Evolutionary conservation across 2,329 filamentous ascomycete species (phyloP).

Genomic region (Fusarium sublunatum): DNA sequence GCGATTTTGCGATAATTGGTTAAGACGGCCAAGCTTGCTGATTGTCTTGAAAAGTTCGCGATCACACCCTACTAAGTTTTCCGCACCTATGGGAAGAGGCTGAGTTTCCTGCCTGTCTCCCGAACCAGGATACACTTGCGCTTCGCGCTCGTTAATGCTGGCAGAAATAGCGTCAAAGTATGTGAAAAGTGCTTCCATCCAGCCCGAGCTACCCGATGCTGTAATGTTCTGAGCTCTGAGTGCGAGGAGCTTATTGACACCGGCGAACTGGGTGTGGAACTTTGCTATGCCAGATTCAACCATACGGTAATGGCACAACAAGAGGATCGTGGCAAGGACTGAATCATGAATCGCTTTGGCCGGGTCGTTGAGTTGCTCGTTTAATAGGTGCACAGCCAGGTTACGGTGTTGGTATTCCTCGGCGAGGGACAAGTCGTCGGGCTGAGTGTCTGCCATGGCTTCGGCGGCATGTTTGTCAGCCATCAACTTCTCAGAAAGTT

Average conservation of each 20-base stretch:
- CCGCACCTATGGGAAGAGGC: constrained; percentile 70
- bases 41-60: constrained; percentile 87
- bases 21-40: constrained; percentile 83
- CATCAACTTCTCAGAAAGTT: constrained; percentile 61
- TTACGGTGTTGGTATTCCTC: constrained; percentile 87
- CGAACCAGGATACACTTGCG: constrained; percentile 77
- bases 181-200: constrained; percentile 93
- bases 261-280: constrained; percentile 92
- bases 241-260: constrained; percentile 88
- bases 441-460: constrained; percentile 58
- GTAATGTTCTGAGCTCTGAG: constrained; percentile 67
- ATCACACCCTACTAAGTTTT: constrained; percentile 91
- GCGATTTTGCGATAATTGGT: constrained; percentile 80
- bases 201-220: constrained; percentile 76
- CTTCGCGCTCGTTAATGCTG: constrained; percentile 90
- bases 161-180: constrained; percentile 95
- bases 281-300: constrained; percentile 93
- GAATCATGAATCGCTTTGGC: constrained; percentile 83
- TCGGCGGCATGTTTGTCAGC: constrained; percentile 60
- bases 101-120: constrained; percentile 66
- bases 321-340: constrained; percentile 85
- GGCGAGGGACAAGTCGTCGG: constrained; percentile 74
- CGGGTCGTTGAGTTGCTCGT: constrained; percentile 83
- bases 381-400: constrained; percentile 82
- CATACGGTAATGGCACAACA: constrained; percentile 92